Conservation (phyloP, 208 protist genomes). For the Tritrichomonas foetus region DNA sequence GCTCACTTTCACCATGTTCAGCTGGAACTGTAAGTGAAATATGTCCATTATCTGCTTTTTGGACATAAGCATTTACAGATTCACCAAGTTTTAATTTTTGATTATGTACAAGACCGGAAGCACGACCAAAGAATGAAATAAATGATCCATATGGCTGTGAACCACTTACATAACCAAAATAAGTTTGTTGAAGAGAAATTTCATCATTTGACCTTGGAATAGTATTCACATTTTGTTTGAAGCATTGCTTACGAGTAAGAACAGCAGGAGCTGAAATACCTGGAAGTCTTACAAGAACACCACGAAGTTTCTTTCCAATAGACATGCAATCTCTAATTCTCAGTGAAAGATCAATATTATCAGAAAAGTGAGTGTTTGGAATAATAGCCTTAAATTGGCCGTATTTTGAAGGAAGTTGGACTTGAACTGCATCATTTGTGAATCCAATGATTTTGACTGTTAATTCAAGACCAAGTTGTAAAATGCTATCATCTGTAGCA, state of each 20-base stretch:
- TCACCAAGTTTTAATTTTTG: background rate
- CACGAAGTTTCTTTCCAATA: background rate
- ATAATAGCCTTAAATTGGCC: background rate
- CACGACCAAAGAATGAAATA: constrained; percentile 20
- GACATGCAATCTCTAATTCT: background rate
- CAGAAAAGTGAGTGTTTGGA: background rate
- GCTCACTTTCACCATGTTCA: background rate
- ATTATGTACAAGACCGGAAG: background rate
- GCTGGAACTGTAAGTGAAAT: background rate
- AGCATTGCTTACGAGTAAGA: background rate
- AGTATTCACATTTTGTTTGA: background rate
- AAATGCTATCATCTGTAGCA: background rate
- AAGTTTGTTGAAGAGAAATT: background rate
- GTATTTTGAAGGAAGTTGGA: background rate
- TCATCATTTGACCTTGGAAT: background rate
- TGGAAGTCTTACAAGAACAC: background rate
- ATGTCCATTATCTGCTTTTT: background rate
- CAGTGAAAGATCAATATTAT: background rate
- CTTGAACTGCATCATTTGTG: background rate
- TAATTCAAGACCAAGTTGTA: background rate
- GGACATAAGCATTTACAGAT: constrained; percentile 3
- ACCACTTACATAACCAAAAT: constrained; percentile 13
- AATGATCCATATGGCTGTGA: background rate
- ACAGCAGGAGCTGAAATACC: background rate
- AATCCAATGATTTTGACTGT: background rate